Base-by-base conservation (phyloP, 371 early-diverging fungal species). In the Haplosporangium sp. region DNA sequence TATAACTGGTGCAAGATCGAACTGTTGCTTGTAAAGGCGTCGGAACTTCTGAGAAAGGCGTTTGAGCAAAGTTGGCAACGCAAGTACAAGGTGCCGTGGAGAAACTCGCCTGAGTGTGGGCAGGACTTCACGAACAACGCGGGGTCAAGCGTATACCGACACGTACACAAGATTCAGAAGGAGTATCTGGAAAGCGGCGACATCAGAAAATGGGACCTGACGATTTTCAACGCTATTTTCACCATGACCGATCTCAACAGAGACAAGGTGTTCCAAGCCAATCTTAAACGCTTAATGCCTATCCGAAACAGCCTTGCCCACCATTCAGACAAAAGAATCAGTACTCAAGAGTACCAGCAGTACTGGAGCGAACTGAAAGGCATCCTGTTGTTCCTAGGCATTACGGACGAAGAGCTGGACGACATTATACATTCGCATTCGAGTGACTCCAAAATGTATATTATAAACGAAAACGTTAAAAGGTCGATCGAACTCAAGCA, bases 211-310 rank as follows among this genome's bases (percentile, higher is more conserved):
- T 70, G 71, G 71, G 71, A 70, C 71, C 64, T 70, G 64, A 39
- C 71, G 64, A 63, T 70, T 70, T 59, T 70, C 59, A 63, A 70
- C 64, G 34, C 59, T 40, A 70, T 70, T 64, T 70, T 70, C 71
- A 70, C 71, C 64, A 64, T 63, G 71, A 70, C 71, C 71, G 64
- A 70, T 70, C 71, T 70, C 71, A 70, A 70, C 71, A 70, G 27
- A 58, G 71, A 70, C 64, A 70, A 63, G 17, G 59, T 11, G 64
- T 70, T 70, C 71, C 71, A 70, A 63, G 64, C 64, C 71, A 63
- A 63, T 57, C 64, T 70, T 50, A 70, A 70, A 58, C 63, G 64
- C 63, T 48, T 70, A 59, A 64, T 70, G 71, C 65, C 71, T 59
- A 71, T 71, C 71, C 64, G 71, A 64, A 71, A 71, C 65, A 64